Evolutionary conservation across 805 yeast species (phyloP).

Genomic region (Maudiozyma barnettii): DNA sequence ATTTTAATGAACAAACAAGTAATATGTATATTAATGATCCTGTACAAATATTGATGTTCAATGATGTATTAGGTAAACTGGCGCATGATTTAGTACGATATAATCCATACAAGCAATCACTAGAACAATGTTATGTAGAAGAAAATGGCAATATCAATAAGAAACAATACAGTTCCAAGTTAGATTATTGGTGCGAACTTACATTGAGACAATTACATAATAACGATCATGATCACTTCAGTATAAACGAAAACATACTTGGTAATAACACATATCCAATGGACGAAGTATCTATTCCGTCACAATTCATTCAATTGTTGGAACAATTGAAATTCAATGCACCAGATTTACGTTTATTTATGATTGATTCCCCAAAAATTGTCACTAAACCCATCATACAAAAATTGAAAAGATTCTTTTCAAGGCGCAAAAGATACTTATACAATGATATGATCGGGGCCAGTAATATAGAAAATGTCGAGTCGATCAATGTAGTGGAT

Average conservation of each 20-base stretch:
- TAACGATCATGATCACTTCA: constrained; percentile 1
- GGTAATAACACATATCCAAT: too few species aligned
- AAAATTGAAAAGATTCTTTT: neutral
- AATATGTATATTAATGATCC: constrained; percentile 21
- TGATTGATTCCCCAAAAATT: constrained; percentile 16
- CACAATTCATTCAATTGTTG: constrained; percentile 21
- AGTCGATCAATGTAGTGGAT: neutral
- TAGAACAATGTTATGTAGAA: constrained; percentile 24
- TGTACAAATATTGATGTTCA: constrained; percentile 20
- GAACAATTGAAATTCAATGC: constrained; percentile 14
- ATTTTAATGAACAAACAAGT: constrained; percentile 1
- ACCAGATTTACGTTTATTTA: constrained; percentile 22
- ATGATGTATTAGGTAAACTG: constrained; percentile 21
- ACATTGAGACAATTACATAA: constrained; percentile 8
- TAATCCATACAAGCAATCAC: constrained; percentile 4
- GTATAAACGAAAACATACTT: neutral
- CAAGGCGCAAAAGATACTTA: neutral
- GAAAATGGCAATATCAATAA: constrained; percentile 4
- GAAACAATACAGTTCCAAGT: constrained; percentile 7
- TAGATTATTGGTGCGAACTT: constrained; percentile 21
- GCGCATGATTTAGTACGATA: constrained; percentile 22
- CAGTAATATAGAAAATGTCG: constrained; percentile 4
- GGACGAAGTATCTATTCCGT: constrained; percentile 17
- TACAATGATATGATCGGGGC: constrained; percentile 3
- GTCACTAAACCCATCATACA: neutral